Evolutionary conservation across 148 eudicot species (phyloP), one percentile per base, ranked within the genome.

Genomic region (Camellia granthamiana): DNA sequence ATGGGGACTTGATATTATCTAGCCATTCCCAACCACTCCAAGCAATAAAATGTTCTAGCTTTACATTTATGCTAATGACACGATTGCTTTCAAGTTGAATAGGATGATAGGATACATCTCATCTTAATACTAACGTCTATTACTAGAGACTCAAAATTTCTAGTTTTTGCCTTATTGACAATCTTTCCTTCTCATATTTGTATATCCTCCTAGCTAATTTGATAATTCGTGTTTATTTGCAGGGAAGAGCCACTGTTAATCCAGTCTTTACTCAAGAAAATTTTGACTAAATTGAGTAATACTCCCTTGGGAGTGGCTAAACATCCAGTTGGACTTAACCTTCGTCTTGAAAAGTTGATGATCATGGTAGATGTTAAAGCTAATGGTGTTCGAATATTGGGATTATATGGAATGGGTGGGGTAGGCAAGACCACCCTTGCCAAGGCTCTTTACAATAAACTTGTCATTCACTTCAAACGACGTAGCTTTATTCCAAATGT

Each of bases 381-480:
- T 8, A n/a, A 71, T 0, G 74, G 74, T 14, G 12, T 71, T 18
- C 74, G 56, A 71, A 12, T 71, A 12, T 71, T 71, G 74, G 74
- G 74, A 7, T 23, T 71, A 46, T 38, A 71, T 71, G 74, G 74
- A 47, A 71, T 71, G 16, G 74, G 74, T 19, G 74, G 74, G 16
- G 56, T 71, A 1, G 94, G 94, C 60, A 91, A 91, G 85, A 91
- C 94, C 47, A 91, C 95, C 77, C 80, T 91, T 63, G 91, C 92
- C 38, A 91, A 88, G 83, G 90, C 93, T n/a, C 83, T 82, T 19
- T 91, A 78, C 74, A 91, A 87, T 82, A 86, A 84, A 83, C 90
- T 91, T 9, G 80, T 82, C 12, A 67, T 23, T 72, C 75, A 64
- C 43, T 91, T 90, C 61, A 77, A 77, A 74, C 60, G 49, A 38